phyloP scores from a whole-genome alignment of 306 rosid species.

The Cercis canadensis region DNA sequence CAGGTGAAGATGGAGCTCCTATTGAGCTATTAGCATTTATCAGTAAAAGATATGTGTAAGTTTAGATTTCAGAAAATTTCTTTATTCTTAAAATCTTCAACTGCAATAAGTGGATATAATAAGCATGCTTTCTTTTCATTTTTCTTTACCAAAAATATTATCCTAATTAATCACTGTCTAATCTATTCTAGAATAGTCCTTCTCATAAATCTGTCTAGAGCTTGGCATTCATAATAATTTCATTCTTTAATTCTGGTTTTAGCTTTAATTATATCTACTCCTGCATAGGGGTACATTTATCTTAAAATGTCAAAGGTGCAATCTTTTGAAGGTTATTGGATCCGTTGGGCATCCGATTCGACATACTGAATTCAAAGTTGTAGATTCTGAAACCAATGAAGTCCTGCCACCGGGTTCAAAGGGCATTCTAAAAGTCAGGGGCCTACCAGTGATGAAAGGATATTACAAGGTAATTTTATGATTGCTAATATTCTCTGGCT shows the following conservation, averaged over 20 bases:
- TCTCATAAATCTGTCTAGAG: conserved; percentile 3
- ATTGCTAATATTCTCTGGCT: no score
- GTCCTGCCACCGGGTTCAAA: conserved; percentile 81
- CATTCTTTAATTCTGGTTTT: conserved; percentile 25
- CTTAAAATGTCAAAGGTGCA: conserved; percentile 46
- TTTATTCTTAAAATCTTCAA: conserved; percentile 29
- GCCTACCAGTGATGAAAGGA: conserved; percentile 92
- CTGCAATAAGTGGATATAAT: conserved; percentile 2
- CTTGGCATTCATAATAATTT: conserved; percentile 21
- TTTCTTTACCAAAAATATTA: not conserved
- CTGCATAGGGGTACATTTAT: conserved; percentile 40
- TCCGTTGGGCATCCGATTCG: conserved; percentile 87
- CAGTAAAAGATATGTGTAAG: no score
- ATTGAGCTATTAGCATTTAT: no score
- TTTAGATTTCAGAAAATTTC: no score
- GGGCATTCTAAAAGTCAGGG: conserved; percentile 79
- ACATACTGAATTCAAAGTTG: conserved; percentile 75
- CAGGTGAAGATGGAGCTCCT: no score
- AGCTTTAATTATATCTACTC: conserved; percentile 12
- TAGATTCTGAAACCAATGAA: conserved; percentile 75
- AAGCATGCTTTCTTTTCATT: not conserved
- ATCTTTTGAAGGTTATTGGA: conserved; percentile 86
- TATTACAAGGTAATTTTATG: conserved; percentile 75
- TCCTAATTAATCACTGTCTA: conserved; percentile 15
- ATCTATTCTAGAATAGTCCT: not conserved